phyloP scores from a whole-genome alignment of 805 yeast genomes.

The Limtongozyma cylindracea region DNA sequence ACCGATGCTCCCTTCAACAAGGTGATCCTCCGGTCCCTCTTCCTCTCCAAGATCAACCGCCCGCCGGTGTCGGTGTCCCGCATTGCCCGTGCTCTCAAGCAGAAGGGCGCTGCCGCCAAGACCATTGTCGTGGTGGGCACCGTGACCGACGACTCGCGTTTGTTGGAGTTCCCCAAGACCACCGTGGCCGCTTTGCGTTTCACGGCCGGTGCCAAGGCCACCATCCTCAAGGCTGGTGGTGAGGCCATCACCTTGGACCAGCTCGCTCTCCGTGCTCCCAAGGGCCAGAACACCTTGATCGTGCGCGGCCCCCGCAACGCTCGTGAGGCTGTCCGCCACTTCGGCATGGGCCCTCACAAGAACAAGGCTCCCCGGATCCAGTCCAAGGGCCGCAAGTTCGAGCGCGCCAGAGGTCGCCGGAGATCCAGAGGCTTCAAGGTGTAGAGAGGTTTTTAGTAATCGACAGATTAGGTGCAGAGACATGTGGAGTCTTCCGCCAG shows the following conservation, averaged over 20 bases:
- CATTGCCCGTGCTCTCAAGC: slow-evolving; percentile 61
- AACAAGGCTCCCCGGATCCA: slow-evolving; percentile 95
- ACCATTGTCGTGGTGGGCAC: slow-evolving; percentile 97
- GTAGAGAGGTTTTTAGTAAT: slow-evolving; percentile 16
- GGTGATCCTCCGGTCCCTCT: slow-evolving; percentile 80
- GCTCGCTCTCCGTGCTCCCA: slow-evolving; percentile 97
- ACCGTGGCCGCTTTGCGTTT: slow-evolving; percentile 98
- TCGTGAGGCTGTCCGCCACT: slow-evolving; percentile 99
- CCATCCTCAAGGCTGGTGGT: slow-evolving; percentile 96
- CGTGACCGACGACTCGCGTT: slow-evolving; percentile 94
- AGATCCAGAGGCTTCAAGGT: slow-evolving; percentile 99
- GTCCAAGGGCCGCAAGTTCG: slow-evolving; percentile 98
- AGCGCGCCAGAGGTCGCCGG: slow-evolving; percentile 99
- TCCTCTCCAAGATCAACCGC: slow-evolving; percentile 96
- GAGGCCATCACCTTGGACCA: slow-evolving; percentile 98
- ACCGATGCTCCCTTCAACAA: slow-evolving; percentile 98
- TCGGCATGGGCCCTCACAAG: slow-evolving; percentile 99
- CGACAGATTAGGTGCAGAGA: too few species aligned
- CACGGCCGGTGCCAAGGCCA: slow-evolving; percentile 98
- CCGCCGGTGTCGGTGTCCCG: slow-evolving; percentile 97
- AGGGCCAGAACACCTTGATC: slow-evolving; percentile 95
- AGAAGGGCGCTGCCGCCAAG: slow-evolving; percentile 69
- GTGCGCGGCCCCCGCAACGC: slow-evolving; percentile 97
- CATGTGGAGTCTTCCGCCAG: too few species aligned
- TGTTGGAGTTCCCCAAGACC: slow-evolving; percentile 84